phyloP scores from a whole-genome alignment of 2,329 filamentous ascomycete genomes.

The Talaromyces verruculosus region DNA sequence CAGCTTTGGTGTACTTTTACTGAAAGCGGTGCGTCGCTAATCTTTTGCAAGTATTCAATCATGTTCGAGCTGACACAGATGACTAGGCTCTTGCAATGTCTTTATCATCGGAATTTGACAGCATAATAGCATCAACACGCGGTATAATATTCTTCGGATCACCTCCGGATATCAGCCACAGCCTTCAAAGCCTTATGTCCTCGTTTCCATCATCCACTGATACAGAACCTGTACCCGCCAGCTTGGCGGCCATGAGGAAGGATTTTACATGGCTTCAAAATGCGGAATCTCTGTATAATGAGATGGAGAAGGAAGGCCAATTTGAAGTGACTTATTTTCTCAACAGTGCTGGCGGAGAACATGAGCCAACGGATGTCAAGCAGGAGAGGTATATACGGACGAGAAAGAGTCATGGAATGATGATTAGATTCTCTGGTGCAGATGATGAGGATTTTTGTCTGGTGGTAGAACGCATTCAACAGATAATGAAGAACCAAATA shows the following conservation, averaged over 20 bases:
- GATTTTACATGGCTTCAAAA: constrained; percentile 15
- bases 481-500: background rate
- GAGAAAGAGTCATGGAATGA: constrained; percentile 19
- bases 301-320: background rate
- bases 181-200: constrained; percentile 1
- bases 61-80: background rate
- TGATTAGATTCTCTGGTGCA: constrained; percentile 14
- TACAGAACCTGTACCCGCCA: background rate
- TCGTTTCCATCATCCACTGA: background rate
- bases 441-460: constrained; percentile 12
- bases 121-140: background rate
- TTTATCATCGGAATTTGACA: background rate
- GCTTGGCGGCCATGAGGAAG: background rate
- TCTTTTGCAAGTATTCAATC: background rate
- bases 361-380: background rate
- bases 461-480: background rate
- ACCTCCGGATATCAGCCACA: constrained; percentile 8
- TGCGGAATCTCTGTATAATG: constrained; percentile 3
- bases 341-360: constrained; percentile 1
- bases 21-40: constrained; percentile 16
- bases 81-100: constrained; percentile 3
- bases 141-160: constrained; percentile 19
- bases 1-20: constrained; percentile 18
- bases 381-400: background rate
- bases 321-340: constrained; percentile 17